phyloP scores from a whole-genome alignment of 257 asterid genomes.

The Solanum pennellii region DNA sequence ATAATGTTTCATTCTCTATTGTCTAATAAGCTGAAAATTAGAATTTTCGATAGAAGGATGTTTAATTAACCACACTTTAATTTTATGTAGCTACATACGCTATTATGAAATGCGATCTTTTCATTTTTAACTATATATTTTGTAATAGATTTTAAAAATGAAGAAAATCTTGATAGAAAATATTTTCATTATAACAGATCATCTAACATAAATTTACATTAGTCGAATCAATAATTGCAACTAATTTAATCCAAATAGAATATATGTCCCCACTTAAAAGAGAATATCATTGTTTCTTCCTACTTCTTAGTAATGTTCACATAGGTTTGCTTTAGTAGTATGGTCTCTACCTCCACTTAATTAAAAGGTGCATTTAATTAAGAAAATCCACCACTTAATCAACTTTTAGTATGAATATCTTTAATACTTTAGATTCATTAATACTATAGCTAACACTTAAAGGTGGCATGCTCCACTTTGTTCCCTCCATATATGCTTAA shows the following conservation, averaged over 20 bases:
- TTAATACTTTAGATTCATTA: neutral
- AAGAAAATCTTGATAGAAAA: neutral
- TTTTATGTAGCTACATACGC: neutral
- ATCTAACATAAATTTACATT: neutral
- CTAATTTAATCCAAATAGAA: neutral
- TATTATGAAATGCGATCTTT: neutral
- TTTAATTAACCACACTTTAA: neutral
- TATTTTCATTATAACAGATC: neutral
- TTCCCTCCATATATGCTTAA: conserved; percentile 15
- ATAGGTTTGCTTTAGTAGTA: neutral
- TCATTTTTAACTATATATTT: neutral
- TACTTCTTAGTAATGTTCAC: neutral
- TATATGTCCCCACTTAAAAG: neutral
- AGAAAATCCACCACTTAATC: conserved; percentile 5
- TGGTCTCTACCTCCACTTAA: conserved; percentile 2
- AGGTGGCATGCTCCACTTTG: conserved; percentile 59
- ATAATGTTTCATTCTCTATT: neutral
- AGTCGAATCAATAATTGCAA: neutral
- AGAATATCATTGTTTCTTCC: neutral
- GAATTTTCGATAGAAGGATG: neutral
- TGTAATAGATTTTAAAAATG: fast-evolving
- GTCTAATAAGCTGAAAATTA: neutral
- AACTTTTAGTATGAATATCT: conserved; percentile 15
- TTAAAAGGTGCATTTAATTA: neutral
- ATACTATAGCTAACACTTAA: conserved; percentile 20